Conservation (phyloP, 164 flowering plant species). For the Warburgia ugandensis region DNA sequence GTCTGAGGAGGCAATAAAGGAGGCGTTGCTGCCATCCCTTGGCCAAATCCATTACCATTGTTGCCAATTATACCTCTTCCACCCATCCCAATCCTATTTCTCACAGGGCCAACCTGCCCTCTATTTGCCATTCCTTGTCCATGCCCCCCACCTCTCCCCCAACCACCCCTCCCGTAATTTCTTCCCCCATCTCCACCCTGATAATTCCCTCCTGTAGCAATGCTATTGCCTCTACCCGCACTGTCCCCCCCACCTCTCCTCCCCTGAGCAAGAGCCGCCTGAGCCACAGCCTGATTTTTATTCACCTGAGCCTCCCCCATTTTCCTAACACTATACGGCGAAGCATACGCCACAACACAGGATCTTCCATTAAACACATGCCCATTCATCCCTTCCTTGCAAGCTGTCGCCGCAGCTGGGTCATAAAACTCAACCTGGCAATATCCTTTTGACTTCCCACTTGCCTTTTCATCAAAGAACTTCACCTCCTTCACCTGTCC, state of each 20-base stretch:
- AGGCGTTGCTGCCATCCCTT: conserved; percentile 52
- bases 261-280: conserved; percentile 24
- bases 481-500: conserved; percentile 78
- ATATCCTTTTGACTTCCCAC: conserved; percentile 88
- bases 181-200: conserved; percentile 53
- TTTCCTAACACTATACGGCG: conserved; percentile 57
- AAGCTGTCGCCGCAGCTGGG: conserved; percentile 54
- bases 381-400: conserved; percentile 93
- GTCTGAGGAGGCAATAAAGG: conserved; percentile 69
- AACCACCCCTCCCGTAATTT: conserved; percentile 63
- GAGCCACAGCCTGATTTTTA: conserved; percentile 46
- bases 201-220: conserved; percentile 48
- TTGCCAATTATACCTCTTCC: conserved; percentile 65
- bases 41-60: conserved; percentile 66
- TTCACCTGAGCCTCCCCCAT: conserved; percentile 85
- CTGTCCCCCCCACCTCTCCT: conserved; percentile 40
- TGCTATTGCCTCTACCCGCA: conserved; percentile 34
- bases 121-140: conserved; percentile 44
- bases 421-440: conserved; percentile 87
- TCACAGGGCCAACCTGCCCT: conserved; percentile 66
- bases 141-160: conserved; percentile 60
- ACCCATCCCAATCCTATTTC: conserved; percentile 58
- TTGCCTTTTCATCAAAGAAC: conserved; percentile 80
- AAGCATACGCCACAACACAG: conserved; percentile 79
- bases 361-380: conserved; percentile 75